Evolutionary conservation across 108 stramenopile species (phyloP), one percentile per base, ranked within the genome.

Genomic region (Nannochloropsis salina): DNA sequence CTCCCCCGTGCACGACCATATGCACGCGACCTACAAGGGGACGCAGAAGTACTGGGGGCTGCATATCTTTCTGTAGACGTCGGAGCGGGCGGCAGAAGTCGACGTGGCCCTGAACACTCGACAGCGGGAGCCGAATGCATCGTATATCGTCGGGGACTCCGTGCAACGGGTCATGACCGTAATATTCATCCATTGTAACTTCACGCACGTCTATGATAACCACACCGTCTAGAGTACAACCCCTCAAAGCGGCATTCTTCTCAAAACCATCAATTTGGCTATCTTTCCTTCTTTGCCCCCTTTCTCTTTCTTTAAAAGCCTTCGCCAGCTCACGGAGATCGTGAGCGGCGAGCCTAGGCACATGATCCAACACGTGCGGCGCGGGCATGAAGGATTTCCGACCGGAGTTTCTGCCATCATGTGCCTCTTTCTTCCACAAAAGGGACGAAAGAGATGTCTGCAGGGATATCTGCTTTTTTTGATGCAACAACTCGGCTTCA

Each of bases 141-240:
- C 61, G 61, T n/a, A 74, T 74, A 15, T n/a, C 0, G 15, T 15
- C 61, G n/a, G 61, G 61, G 20, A 74, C 61, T 3, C 61, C 61
- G 20, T 2, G 61, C 20, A 74, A n/a, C 15, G 61, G 8, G 20
- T 74, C n/a, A n/a, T 1, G 20, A 1, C 61, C 61, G n/a, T 74
- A 74, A 74, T 74, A 74, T n/a, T 74, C 61, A 74, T 74, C 61
- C 61, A 74, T 74, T 15, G 61, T 74, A 0, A 74, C n/a, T 74
- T 74, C 61, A 74, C 61, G 61, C 61, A 74, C 61, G 61, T 74
- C 61, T 74, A 74, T 74, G 20, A 74, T n/a, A n/a, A 74, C 61
- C 61, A 74, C 4, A 2, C 61, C 61, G 20, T 51, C 15, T 51
- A 12, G 1, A 31, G 31, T 31, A 31, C 31, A 31, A 31, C 31